Base-by-base conservation (phyloP, 768 basidiomycete species). In the Mrakia gelida region DNA sequence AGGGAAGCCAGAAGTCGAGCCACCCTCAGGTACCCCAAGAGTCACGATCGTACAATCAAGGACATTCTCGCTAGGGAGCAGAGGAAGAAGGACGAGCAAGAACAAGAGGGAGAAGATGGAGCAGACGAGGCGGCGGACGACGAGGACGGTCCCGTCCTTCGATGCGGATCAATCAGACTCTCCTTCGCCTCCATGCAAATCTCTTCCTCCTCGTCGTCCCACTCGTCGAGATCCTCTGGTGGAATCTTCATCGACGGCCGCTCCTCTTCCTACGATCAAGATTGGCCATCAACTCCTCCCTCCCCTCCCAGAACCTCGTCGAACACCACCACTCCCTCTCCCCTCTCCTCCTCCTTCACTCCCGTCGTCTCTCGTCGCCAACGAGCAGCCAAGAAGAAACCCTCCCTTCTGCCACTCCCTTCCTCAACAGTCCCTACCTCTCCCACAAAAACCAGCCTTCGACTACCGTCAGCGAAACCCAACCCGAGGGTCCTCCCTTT, bases 281-380 rank as follows among this genome's bases (percentile, higher is more conserved):
- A 49, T 56, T 26, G 45, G 43, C 52, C 38, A 38, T 38, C 38
- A 8, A 38, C 38, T 38, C 38, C 28, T 54, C 49, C 13, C 71
- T 56, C 52, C 3, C 28, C 71, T 11, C 1, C 28, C n/a, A 28
- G 26, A 28, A n/a, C 59, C 21, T 23, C 18, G 59, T 8, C 59
- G 7, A 59, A 26, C 26, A 28, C 59, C 11, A 13, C 26, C 59
- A 28, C 28, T 28, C 59, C 59, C n/a, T 59, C 59, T 10, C 59
- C 59, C 10, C 59, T 59, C 59, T 59, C 59, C 28, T 59, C 59
- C 59, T 59, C 59, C 59, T 59, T 59, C 59, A 59, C 59, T n/a
- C 26, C 59, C 59, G 59, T 59, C 59, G 23, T 28, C 2, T 28
- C 59, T 59, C 59, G 59, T 15, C 59, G 59, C n/a, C 59, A 28